These are phyloP conservation scores for Nymphaea colorata DNA, from an alignment of 164 flowering plant genomes.

Conservation along the genomic window DNA sequence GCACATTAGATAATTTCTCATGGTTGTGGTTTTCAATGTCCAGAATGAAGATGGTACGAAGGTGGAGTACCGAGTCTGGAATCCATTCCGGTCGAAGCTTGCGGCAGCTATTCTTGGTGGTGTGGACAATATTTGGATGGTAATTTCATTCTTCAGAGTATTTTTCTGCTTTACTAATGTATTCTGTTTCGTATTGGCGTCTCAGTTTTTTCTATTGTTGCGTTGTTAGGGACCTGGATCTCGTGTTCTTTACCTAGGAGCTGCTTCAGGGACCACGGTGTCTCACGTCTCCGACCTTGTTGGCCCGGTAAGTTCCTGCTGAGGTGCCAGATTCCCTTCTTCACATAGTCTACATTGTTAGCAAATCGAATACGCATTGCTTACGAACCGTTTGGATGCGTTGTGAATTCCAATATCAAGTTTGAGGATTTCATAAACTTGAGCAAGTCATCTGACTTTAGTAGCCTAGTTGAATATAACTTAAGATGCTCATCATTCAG, in stretches of 20 bases:
- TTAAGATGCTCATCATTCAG: no score
- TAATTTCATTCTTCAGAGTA: conserved; percentile 22
- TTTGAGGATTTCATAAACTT: no score
- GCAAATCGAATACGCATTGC: no score
- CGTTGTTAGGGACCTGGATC: conserved; percentile 72
- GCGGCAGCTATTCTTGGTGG: conserved; percentile 94
- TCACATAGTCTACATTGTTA: neutral
- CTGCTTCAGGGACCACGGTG: conserved; percentile 96
- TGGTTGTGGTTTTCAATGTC: neutral
- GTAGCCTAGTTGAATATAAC: no score
- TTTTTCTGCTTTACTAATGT: neutral
- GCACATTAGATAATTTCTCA: no score
- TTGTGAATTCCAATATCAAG: no score
- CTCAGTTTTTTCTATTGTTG: neutral
- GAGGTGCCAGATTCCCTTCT: neutral
- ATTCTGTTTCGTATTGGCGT: neutral
- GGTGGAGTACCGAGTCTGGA: conserved; percentile 87
- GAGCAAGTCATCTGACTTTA: no score
- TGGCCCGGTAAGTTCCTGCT: conserved; percentile 73
- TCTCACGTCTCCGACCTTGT: conserved; percentile 96
- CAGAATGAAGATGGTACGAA: conserved; percentile 92
- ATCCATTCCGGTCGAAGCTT: conserved; percentile 92
- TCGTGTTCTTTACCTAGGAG: conserved; percentile 81
- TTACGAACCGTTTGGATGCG: no score
- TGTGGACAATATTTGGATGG: conserved; percentile 84